phyloP scores from a whole-genome alignment of 1,284 basidiomycete genomes.

The Abortiporus biennis region DNA sequence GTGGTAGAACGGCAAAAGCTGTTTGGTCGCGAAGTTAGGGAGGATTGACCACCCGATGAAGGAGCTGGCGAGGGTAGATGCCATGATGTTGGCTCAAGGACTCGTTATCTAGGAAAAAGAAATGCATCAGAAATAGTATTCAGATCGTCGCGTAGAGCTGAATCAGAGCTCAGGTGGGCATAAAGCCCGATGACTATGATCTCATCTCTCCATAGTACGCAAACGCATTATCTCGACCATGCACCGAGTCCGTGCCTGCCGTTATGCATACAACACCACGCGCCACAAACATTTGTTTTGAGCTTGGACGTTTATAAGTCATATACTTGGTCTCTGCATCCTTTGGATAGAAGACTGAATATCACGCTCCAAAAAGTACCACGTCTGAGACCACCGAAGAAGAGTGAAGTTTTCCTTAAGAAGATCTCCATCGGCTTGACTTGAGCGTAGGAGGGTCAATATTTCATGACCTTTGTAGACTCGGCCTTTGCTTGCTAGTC shows the following conservation, averaged over 20 bases:
- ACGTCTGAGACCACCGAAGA: constrained; percentile 36
- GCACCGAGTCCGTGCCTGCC: constrained; percentile 22
- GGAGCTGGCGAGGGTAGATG: constrained; percentile 26
- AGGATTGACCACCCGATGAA: constrained; percentile 40
- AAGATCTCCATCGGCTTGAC: constrained; percentile 27
- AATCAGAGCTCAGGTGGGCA: constrained; percentile 22
- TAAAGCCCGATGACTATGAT: constrained; percentile 23
- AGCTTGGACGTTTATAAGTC: constrained; percentile 30
- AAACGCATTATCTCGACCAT: constrained; percentile 2
- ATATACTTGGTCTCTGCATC: constrained; percentile 21
- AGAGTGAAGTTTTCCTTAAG: constrained; percentile 1
- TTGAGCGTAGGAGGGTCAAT: constrained; percentile 11
- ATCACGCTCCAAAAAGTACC: constrained; percentile 25
- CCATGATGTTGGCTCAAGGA: constrained; percentile 13
- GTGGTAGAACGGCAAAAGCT: constrained; percentile 34
- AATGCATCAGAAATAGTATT: not conserved
- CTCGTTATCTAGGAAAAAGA: not conserved
- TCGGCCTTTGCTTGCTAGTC: constrained; percentile 35
- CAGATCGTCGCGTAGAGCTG: not conserved
- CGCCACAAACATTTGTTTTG: constrained; percentile 24
- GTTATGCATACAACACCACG: constrained; percentile 38
- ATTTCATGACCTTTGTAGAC: constrained; percentile 24
- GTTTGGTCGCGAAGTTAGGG: constrained; percentile 35
- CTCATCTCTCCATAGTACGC: constrained; percentile 26
- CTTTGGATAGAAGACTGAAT: constrained; percentile 14